Evolutionary conservation across 148 eudicot species (phyloP), one percentile per base, ranked within the genome.

Genomic region (Fagopyrum homotropicum): DNA sequence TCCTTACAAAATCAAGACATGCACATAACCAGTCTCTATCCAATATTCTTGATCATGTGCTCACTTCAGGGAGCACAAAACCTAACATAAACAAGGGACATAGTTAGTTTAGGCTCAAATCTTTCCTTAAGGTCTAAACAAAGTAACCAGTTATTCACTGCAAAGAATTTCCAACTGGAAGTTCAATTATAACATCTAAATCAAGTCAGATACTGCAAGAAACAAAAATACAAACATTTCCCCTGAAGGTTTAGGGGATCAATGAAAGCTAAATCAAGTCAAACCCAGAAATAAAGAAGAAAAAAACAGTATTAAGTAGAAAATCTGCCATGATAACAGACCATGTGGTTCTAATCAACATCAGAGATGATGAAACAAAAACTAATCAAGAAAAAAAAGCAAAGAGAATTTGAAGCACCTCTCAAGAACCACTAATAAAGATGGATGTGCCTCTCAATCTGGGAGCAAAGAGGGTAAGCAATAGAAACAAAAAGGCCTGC

Each of bases 381-480:
- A 64, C 40, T 35, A 44, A 76, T 16, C 8, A 19, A 74, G 22
- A 46, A 61, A 72, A 71, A 60, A 45, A 45, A 17, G 71, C 74
- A 77, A 40, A 52, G 74, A 49, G 57, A 52, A 73, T 57, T 60
- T 35, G 30, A 76, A 73, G 79, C 81, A 83, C 85, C 81, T 83
- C 74, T 71, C 29, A 52, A 76, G 26, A 77, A 48, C 69, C 72
- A 46, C 54, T 54, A 77, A 78, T 66, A 83, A 66, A 73, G 55
- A 45, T 43, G 74, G 84, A 14, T 84, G 86, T 81, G 78, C 72
- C 80, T 81, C 22, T 81, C 22, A 79, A 81, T 76, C 71, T 74
- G 86, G 84, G 80, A 78, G 77, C 86, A 78, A 76, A 72, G 69
- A 78, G 77, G 75, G 76, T 72, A 76, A 73, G 69, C 79, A 80